Evolutionary conservation across 2,329 filamentous ascomycete genomes (phyloP).

Genomic region (Sporothrix dimorphospora): DNA sequence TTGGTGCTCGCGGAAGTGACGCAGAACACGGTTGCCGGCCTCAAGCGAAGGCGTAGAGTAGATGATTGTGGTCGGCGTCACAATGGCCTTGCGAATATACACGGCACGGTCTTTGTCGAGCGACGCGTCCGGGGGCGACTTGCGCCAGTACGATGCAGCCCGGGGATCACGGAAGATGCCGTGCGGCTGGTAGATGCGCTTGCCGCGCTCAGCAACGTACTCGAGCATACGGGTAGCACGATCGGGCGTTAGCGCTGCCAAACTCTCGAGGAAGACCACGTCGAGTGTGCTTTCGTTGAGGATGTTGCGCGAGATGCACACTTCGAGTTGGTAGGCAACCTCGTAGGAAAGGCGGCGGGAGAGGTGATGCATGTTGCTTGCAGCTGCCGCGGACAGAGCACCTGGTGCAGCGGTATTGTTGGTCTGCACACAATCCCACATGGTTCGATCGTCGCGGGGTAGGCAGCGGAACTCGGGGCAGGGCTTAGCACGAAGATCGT

Average conservation of each 20-base stretch:
- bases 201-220: conserved; percentile 67
- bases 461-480: conserved; percentile 30
- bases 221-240: conserved; percentile 72
- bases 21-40: conserved; percentile 82
- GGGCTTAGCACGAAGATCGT: conserved; percentile 60
- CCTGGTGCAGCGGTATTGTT: neutral
- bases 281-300: conserved; percentile 77
- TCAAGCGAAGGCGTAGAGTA: conserved; percentile 79
- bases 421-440: conserved; percentile 33
- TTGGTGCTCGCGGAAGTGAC: conserved; percentile 66
- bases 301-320: conserved; percentile 79
- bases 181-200: conserved; percentile 70
- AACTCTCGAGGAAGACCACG: conserved; percentile 65
- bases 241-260: conserved; percentile 53
- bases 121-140: conserved; percentile 12
- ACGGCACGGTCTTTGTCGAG: conserved; percentile 32
- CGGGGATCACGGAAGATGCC: conserved; percentile 65
- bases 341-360: conserved; percentile 60
- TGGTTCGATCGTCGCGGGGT: conserved; percentile 32
- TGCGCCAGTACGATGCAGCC: conserved; percentile 48
- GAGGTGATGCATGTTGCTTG: conserved; percentile 30
- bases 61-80: conserved; percentile 85
- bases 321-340: conserved; percentile 88
- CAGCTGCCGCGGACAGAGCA: neutral
- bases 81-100: conserved; percentile 71